Evolutionary conservation across 164 flowering plant species (phyloP).

Genomic region (Akebia trifoliata): DNA sequence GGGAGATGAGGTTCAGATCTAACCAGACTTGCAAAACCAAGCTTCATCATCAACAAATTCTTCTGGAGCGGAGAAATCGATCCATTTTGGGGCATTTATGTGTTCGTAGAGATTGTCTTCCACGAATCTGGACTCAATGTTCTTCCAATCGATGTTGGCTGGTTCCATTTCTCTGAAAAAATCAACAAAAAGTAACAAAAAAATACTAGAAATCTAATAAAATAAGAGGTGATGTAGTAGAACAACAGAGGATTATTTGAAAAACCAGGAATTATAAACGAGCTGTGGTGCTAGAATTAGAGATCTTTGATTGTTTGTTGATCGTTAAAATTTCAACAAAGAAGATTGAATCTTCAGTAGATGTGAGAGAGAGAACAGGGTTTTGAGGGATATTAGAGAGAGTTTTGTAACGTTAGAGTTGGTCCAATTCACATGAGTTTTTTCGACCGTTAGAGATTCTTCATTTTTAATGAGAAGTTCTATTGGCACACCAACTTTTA

Average conservation of each 20-base stretch:
- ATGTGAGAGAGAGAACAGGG: too few relatives aligned
- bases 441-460: too few relatives aligned
- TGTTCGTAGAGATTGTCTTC: constrained; percentile 63
- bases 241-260: not conserved
- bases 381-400: too few relatives aligned
- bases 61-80: constrained; percentile 62
- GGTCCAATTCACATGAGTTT: too few relatives aligned
- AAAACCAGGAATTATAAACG: not conserved
- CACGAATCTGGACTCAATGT: constrained; percentile 53
- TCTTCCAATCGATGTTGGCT: constrained; percentile 84
- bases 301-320: not conserved
- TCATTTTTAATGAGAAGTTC: too few relatives aligned
- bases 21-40: constrained; percentile 91
- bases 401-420: too few relatives aligned
- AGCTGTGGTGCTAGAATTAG: not conserved
- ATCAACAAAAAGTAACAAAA: not conserved
- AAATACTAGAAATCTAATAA: not conserved
- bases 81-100: constrained; percentile 84
- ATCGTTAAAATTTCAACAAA: too few relatives aligned
- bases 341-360: too few relatives aligned
- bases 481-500: too few relatives aligned
- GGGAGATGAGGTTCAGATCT: not conserved
- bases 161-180: constrained; percentile 58
- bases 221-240: not conserved
- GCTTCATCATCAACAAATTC: constrained; percentile 49